Conservation (phyloP, 257 asterid genomes). For the Capsicum rhomboideum region DNA sequence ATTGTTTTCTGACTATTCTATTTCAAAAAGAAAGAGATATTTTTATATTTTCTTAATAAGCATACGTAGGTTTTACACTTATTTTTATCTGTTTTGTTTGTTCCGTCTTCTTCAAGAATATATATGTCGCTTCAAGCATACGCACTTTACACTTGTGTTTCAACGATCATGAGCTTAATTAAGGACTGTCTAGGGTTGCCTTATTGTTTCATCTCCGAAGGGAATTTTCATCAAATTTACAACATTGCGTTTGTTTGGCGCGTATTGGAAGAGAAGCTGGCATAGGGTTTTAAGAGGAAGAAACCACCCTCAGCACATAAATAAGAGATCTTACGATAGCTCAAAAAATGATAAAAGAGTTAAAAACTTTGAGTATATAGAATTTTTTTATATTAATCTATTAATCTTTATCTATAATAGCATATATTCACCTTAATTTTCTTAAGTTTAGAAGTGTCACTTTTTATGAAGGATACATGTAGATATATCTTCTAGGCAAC, state of each 20-base stretch:
- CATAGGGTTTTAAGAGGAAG: not conserved
- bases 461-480: not conserved
- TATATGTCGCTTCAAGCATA: too few species aligned
- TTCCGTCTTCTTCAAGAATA: too few species aligned
- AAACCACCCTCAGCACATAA: not conserved
- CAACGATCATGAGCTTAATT: not conserved
- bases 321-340: not conserved
- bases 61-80: not conserved
- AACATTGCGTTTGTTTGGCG: not conserved
- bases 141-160: too few species aligned
- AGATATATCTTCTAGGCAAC: not conserved
- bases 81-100: too few species aligned
- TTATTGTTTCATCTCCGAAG: too few species aligned
- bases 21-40: not conserved
- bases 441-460: not conserved
- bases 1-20: not conserved
- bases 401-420: not conserved
- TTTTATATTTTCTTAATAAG: not conserved
- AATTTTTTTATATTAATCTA: not conserved
- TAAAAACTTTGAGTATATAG: not conserved
- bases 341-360: not conserved
- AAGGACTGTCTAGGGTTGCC: not conserved
- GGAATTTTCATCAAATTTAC: not conserved
- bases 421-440: not conserved
- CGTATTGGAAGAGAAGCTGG: not conserved